Base-by-base conservation (phyloP, 225 moss, liverwort and hornwort genomes). In the Bryum argenteum region DNA sequence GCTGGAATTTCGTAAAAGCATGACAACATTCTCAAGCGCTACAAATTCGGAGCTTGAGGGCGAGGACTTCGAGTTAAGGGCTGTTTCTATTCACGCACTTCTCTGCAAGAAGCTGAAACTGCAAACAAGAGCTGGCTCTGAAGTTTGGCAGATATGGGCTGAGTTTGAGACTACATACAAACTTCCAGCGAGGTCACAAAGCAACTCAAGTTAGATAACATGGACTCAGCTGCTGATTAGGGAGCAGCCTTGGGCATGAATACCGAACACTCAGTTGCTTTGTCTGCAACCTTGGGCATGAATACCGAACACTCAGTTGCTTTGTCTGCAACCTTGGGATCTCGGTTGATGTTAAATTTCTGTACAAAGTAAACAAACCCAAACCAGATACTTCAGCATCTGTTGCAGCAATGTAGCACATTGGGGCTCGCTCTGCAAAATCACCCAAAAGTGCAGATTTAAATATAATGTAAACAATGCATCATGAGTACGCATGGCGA, bases 271-370 rank as follows among this genome's bases (percentile, higher is more conserved):
- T 97, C 94, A 7, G 89, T 81, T 28, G 97, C 86, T 62, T 81
- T 72, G 74, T 91, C 90, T 55, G 88, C 90, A 73, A 91, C 85
- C 26, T 71, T 88, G 17, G 90, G 90, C 60, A 88, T 28, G 45
- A 90, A 72, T 19, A 89, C 72, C 41, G 94, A 75, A 71, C 94
- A 97, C 66, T 97, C 94, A 7, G 89, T 81, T 28, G 97, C 86
- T 62, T 81, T 72, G 74, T 91, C 90, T 55, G 88, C 90, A 73
- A 91, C 85, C 26, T 71, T 88, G 17, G 90, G 90, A n/a, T n/a
- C n/a, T n/a, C n/a, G n/a, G n/a, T n/a, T n/a, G n/a, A n/a, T n/a
- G n/a, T n/a, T n/a, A n/a, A n/a, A n/a, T n/a, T n/a, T n/a, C n/a
- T n/a, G n/a, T n/a, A n/a, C n/a, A n/a, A n/a, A n/a, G n/a, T n/a